phyloP scores from a whole-genome alignment of 768 basidiomycete genomes.

The Mycena rosella region DNA sequence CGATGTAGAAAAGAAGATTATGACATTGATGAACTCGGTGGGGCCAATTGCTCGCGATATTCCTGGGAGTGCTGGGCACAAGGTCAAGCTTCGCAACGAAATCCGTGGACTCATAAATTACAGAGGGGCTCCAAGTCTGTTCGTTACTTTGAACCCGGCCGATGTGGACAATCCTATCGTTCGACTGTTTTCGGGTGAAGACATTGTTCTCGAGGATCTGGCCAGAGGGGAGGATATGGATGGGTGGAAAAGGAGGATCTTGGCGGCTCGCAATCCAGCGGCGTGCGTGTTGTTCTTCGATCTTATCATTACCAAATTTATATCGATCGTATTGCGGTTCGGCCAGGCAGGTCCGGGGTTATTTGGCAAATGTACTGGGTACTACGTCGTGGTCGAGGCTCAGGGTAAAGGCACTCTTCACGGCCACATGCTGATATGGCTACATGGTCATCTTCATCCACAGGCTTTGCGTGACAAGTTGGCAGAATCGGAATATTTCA shows the following conservation, averaged over 20 bases:
- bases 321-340: not conserved
- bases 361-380: slow-evolving; percentile 14
- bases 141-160: slow-evolving; percentile 41
- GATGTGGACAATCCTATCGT: slow-evolving; percentile 38
- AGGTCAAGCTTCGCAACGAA: slow-evolving; percentile 36
- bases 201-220: slow-evolving; percentile 13
- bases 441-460: slow-evolving; percentile 41
- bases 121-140: slow-evolving; percentile 36
- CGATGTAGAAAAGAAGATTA: not conserved
- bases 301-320: not conserved
- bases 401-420: slow-evolving; percentile 45
- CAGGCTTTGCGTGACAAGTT: slow-evolving; percentile 2
- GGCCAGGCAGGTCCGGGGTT: not conserved
- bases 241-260: not conserved
- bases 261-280: not conserved
- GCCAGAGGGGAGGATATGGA: slow-evolving; percentile 1
- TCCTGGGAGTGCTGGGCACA: slow-evolving; percentile 39
- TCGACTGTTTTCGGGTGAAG: slow-evolving; percentile 30
- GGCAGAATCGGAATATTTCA: not conserved
- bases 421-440: slow-evolving; percentile 47
- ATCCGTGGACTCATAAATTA: slow-evolving; percentile 34
- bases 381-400: slow-evolving; percentile 37
- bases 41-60: slow-evolving; percentile 27
- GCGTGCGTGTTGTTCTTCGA: not conserved
- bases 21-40: not conserved